Percentiles rank a stretch among this genome's conserved stretches.
Conservation (phyloP, 2,329 filamentous ascomycete species). For the Epichloe brachyelytri region DNA sequence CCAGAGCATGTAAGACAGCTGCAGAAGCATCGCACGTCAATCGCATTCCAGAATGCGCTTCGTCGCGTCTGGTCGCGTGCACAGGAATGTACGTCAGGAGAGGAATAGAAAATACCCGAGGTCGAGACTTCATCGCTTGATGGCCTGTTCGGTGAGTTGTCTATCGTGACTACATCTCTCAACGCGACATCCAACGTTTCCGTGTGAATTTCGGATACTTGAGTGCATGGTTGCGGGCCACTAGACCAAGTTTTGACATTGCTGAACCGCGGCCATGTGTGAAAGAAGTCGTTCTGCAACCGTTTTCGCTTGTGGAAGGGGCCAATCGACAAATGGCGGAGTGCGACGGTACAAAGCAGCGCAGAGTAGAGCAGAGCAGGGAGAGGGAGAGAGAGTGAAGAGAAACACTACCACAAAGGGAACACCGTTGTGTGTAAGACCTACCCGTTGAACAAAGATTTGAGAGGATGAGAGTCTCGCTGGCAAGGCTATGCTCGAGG, state of each 20-base stretch:
- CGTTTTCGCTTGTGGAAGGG: too few species aligned
- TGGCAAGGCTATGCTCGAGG: neutral
- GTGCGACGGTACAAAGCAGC: neutral
- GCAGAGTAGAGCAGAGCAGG: neutral
- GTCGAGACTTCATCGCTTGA: neutral
- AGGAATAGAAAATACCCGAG: too few species aligned
- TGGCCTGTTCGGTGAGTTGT: neutral
- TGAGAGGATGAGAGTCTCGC: neutral
- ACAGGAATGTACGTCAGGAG: neutral
- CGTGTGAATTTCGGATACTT: neutral
- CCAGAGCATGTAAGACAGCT: neutral
- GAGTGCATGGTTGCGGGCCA: too few species aligned
- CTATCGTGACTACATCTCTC: neutral
- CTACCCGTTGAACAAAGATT: neutral
- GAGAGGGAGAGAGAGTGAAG: neutral
- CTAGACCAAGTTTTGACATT: neutral
- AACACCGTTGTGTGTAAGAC: neutral
- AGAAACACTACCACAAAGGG: neutral
- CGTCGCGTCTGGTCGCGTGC: neutral
- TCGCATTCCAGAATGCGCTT: neutral
- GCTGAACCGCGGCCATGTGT: neutral
- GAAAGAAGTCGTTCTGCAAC: neutral
- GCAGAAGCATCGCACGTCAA: neutral
- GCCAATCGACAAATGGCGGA: neutral
- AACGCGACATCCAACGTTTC: neutral